These are phyloP conservation scores for Chiua virens DNA, from an alignment of 768 basidiomycete genomes.

Conservation along the genomic window DNA sequence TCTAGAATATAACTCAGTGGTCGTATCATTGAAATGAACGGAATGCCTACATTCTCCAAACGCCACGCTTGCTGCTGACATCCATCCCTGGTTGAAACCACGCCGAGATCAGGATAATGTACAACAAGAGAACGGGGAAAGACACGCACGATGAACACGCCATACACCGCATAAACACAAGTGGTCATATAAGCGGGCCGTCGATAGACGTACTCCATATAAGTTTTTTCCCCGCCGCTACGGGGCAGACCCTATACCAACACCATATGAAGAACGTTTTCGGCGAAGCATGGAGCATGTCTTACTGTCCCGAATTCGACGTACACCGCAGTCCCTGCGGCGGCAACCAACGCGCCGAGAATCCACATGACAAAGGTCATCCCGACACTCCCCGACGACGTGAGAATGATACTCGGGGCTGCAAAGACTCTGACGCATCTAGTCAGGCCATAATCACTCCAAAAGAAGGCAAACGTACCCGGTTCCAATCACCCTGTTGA, in stretches of 20 bases:
- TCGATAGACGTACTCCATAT: conserved; percentile 68
- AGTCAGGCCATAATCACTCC: not conserved
- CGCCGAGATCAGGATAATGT: not conserved
- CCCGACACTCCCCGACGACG: conserved; percentile 68
- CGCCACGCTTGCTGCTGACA: conserved; percentile 59
- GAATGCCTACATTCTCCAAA: conserved; percentile 67
- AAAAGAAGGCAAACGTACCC: conserved; percentile 42
- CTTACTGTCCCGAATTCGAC: conserved; percentile 73
- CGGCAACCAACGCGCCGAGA: conserved; percentile 61
- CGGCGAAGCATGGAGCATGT: not conserved
- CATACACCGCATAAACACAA: conserved; percentile 58
- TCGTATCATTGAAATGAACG: not conserved
- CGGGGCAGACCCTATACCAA: conserved; percentile 58
- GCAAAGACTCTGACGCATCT: conserved; percentile 59
- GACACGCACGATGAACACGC: conserved; percentile 54
- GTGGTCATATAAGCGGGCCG: conserved; percentile 61
- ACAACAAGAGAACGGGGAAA: not conserved
- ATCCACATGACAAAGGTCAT: conserved; percentile 71
- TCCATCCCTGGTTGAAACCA: conserved; percentile 45
- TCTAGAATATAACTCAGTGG: conserved; percentile 42
- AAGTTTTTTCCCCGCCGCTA: conserved; percentile 77
- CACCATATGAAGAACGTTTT: not conserved
- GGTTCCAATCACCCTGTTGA: conserved; percentile 75
- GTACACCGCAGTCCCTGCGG: conserved; percentile 67
- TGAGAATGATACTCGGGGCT: conserved; percentile 66